Evolutionary conservation across 129 eudicot species (phyloP).

Genomic region (Dittrichia graveolens): DNA sequence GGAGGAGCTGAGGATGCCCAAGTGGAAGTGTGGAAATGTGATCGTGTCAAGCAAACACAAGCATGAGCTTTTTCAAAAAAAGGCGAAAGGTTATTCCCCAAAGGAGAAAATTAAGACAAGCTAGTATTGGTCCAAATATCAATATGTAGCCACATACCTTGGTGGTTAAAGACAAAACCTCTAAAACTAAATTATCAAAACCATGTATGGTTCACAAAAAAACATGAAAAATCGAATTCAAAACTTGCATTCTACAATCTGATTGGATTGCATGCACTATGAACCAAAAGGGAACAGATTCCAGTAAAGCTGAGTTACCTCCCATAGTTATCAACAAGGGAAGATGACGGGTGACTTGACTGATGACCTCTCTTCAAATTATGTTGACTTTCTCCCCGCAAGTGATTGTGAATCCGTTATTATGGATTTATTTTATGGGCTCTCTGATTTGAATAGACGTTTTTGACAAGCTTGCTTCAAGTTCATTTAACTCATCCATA

Average conservation of each 20-base stretch:
- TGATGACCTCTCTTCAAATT: slow-evolving; percentile 8
- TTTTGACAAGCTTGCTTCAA: slow-evolving; percentile 67
- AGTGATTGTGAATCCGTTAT: not conserved
- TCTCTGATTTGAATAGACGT: slow-evolving; percentile 57
- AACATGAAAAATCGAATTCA: slow-evolving; percentile 24
- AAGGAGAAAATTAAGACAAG: not conserved
- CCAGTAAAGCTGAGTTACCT: slow-evolving; percentile 13
- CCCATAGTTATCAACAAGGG: slow-evolving; percentile 17
- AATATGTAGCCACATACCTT: not conserved
- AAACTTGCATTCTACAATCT: slow-evolving; percentile 35
- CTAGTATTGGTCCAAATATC: slow-evolving; percentile 12
- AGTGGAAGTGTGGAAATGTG: too few species aligned
- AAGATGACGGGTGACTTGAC: not conserved
- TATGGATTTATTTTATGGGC: slow-evolving; percentile 32
- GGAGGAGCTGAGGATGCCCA: too few species aligned
- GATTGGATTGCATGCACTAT: not conserved
- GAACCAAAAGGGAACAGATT: not conserved
- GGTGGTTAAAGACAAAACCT: slow-evolving; percentile 17
- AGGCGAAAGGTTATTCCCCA: not conserved
- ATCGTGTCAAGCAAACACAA: not conserved
- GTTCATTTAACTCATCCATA: slow-evolving; percentile 66
- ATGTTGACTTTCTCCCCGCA: not conserved
- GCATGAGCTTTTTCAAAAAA: not conserved
- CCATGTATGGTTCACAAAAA: not conserved
- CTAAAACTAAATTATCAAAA: slow-evolving; percentile 22